Evolutionary conservation across 805 yeast species (phyloP), one percentile per base, ranked within the genome.

Genomic region (Myxozyma kluyveri): DNA sequence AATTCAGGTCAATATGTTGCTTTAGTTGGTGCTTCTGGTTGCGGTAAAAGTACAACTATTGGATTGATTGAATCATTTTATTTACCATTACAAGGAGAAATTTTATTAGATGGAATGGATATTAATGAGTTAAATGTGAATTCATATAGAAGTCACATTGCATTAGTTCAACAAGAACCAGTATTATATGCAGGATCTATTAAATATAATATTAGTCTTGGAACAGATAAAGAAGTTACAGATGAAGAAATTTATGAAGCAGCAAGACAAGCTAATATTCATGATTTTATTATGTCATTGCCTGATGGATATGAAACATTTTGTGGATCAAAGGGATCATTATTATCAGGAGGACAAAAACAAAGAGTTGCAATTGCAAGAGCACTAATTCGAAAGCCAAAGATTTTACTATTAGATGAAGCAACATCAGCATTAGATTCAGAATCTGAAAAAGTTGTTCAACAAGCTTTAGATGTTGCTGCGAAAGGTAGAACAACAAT

Each of bases 181-280:
- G 62, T 61, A 9, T 70, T 88, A 44, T 88, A 87, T 72, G 88
- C 88, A 64, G 93, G 88, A 50, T 75, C 91, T 1, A 84, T 88
- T 38, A 67, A 80, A 64, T 95, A 88, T 63, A 88, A 88, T 63
- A 80, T 88, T 38, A 72, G 86, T 51, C 53, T 71, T 51, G 67
- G 67, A 3, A 39, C 63, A 3, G 60, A 60, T 32, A 46, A 31
- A 23, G 67, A 63, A 3, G 73, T 73, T 49, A 42, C 70, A 42
- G 67, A 73, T 21, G 71, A 75, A 59, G 62, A 66, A 60, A 69
- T 73, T 14, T 63, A 63, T 33, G 62, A 64, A 10, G 84, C 80
- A 7, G 69, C 78, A 41, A 63, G 68, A 35, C 67, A 80, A 49
- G 81, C 85, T 40, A 80, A 82, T 60, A 74, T 83, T 35, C 69